Evolutionary conservation across 805 yeast genomes (phyloP).

Genomic region (Yarrowia yakushimensis): DNA sequence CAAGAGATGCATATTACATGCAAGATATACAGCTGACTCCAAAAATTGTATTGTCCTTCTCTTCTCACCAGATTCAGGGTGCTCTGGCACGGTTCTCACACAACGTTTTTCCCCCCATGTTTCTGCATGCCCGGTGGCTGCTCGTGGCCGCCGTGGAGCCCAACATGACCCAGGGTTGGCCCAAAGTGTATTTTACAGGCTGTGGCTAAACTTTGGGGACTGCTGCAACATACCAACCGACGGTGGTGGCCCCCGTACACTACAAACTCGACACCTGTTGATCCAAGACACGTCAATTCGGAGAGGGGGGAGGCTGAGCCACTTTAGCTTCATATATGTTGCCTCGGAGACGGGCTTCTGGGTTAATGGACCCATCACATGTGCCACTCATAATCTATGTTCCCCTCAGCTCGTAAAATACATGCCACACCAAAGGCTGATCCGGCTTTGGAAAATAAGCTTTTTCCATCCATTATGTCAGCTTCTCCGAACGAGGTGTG

Average conservation of each 20-base stretch:
- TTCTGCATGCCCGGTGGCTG: not conserved
- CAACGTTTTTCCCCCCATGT: not conserved
- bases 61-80: not conserved
- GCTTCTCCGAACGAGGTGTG: no score
- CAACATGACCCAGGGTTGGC: not conserved
- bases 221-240: not conserved
- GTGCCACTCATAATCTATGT: no score
- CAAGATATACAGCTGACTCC: slow-evolving; percentile 22
- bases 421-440: slow-evolving; percentile 10
- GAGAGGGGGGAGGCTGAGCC: not conserved
- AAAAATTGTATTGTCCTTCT: not conserved
- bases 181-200: slow-evolving; percentile 23
- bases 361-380: no score
- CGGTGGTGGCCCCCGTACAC: not conserved
- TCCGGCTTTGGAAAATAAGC: not conserved
- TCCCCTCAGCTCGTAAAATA: not conserved
- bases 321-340: not conserved
- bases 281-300: not conserved
- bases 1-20: slow-evolving; percentile 1
- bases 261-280: not conserved
- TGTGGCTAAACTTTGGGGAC: slow-evolving; percentile 14
- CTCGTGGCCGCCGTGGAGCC: not conserved
- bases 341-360: not conserved
- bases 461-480: no score
- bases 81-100: no score